Conservation (phyloP, 768 basidiomycete species). For the Suillus ampliporus region DNA sequence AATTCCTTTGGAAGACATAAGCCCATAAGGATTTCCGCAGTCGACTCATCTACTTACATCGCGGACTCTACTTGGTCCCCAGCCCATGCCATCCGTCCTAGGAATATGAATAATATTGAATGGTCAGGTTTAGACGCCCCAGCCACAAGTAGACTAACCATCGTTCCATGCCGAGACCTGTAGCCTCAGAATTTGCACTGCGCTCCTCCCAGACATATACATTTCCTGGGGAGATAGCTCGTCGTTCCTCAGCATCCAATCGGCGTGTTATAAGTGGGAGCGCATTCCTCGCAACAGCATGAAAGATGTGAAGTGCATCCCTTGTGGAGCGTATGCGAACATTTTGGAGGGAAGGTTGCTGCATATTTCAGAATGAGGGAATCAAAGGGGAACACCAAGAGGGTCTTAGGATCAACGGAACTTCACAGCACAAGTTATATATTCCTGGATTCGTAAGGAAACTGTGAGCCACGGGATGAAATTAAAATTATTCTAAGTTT, state of each 20-base stretch:
- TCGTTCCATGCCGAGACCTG: conserved; percentile 86
- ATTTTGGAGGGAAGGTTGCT: conserved; percentile 75
- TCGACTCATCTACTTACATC: conserved; percentile 30
- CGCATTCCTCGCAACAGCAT: conserved; percentile 70
- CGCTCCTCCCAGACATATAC: conserved; percentile 92
- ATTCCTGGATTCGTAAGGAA: conserved; percentile 33
- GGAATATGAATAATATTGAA: conserved; percentile 9
- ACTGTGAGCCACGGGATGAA: conserved; percentile 25
- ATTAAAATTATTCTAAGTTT: conserved; percentile 59
- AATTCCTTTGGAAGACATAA: conserved; percentile 47
- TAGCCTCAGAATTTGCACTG: conserved; percentile 79
- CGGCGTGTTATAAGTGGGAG: conserved; percentile 82
- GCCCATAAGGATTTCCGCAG: neutral
- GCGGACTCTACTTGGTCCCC: conserved; percentile 82
- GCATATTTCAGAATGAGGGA: conserved; percentile 51
- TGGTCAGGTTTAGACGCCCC: neutral
- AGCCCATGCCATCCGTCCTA: conserved; percentile 75
- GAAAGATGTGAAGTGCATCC: conserved; percentile 83
- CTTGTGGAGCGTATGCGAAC: conserved; percentile 79
- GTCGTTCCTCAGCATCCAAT: conserved; percentile 82
- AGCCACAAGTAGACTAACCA: conserved; percentile 51
- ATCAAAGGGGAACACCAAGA: conserved; percentile 26
- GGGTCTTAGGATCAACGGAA: conserved; percentile 34
- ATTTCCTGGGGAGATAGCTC: conserved; percentile 74
- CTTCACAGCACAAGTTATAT: conserved; percentile 42